Evolutionary conservation across 2,329 filamentous ascomycete genomes (phyloP).

Genomic region (Xylaria sp.): DNA sequence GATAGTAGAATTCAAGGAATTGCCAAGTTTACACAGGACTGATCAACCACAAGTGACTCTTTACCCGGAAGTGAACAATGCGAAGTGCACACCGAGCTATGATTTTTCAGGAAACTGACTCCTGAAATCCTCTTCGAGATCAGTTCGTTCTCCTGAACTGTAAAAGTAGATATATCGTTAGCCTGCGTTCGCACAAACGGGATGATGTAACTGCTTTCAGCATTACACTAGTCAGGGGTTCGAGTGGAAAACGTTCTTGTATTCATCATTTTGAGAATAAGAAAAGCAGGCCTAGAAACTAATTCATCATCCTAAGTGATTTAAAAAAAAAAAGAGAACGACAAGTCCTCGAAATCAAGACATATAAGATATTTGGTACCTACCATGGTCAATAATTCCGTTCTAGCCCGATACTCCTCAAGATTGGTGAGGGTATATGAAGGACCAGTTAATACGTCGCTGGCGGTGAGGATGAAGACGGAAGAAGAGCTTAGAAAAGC

Average conservation of each 20-base stretch:
- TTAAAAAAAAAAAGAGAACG: background rate
- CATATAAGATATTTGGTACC: background rate
- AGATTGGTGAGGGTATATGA: no score
- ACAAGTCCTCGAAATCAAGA: background rate
- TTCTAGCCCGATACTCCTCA: background rate
- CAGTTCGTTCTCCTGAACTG: no score
- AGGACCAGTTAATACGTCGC: no score
- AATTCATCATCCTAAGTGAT: slow-evolving; percentile 35
- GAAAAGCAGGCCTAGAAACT: slow-evolving; percentile 42
- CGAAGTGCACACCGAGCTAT: no score
- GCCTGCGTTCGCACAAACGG: background rate
- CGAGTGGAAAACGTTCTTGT: slow-evolving; percentile 22
- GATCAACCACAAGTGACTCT: no score
- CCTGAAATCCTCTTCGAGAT: background rate
- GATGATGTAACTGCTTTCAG: background rate
- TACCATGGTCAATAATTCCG: background rate
- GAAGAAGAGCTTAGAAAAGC: background rate
- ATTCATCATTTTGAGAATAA: slow-evolving; percentile 39
- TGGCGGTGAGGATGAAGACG: slow-evolving; percentile 4
- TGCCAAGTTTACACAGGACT: no score
- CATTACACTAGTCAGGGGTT: slow-evolving; percentile 17
- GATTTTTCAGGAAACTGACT: background rate
- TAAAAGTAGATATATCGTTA: background rate
- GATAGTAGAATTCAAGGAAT: no score
- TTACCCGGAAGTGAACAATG: no score